Evolutionary conservation across 2,329 filamentous ascomycete genomes (phyloP).

Genomic region (Domatiomyces catenatus): DNA sequence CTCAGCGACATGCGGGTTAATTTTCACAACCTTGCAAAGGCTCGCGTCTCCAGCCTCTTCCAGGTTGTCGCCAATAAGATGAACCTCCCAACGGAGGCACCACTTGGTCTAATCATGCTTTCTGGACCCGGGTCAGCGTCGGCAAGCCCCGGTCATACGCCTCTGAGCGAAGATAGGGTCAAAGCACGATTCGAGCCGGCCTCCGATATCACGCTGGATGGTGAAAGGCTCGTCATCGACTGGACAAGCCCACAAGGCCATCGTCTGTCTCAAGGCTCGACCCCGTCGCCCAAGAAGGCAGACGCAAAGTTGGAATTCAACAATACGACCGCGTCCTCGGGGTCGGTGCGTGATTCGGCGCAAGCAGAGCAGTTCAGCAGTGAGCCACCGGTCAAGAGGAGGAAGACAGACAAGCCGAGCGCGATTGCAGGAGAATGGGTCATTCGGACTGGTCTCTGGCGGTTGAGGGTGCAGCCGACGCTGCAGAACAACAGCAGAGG

Average conservation of each 20-base stretch:
- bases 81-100: constrained; percentile 44
- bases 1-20: constrained; percentile 43
- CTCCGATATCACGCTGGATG: constrained; percentile 29
- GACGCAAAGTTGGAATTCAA: neutral
- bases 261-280: constrained; percentile 8
- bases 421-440: constrained; percentile 36
- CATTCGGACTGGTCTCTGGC: constrained; percentile 55
- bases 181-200: constrained; percentile 44
- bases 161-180: constrained; percentile 55
- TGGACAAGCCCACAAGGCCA: constrained; percentile 8
- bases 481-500: constrained; percentile 29
- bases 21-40: constrained; percentile 57
- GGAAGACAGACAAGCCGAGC: constrained; percentile 9
- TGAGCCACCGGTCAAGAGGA: constrained; percentile 2
- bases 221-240: constrained; percentile 19
- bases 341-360: constrained; percentile 10
- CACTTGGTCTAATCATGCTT: constrained; percentile 50
- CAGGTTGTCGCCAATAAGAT: constrained; percentile 72
- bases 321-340: constrained; percentile 3
- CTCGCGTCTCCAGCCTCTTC: constrained; percentile 56
- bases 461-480: constrained; percentile 46
- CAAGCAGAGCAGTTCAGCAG: neutral
- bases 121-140: constrained; percentile 45
- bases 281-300: constrained; percentile 4
- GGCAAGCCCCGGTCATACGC: constrained; percentile 52